A percentile compares a stretch with the other conserved stretches of the same genome.
Evolutionary conservation across 768 basidiomycete genomes (phyloP).

Genomic region (Russula brevipes): DNA sequence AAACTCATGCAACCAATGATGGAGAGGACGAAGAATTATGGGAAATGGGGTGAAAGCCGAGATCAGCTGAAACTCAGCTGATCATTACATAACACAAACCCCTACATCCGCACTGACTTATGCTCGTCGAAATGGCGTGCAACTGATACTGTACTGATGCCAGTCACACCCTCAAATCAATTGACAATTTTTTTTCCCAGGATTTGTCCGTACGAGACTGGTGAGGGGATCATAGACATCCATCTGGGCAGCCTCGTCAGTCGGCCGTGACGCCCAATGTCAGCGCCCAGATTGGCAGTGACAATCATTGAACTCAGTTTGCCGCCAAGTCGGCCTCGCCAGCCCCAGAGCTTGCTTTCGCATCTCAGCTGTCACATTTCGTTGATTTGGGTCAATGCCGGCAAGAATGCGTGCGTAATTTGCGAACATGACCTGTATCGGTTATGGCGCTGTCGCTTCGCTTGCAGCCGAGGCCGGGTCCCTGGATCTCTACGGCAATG

Average conservation of each 20-base stretch:
- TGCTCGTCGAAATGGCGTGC: not conserved
- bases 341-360: conserved; percentile 2
- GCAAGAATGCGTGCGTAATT: conserved; percentile 10
- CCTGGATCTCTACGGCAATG: conserved; percentile 1
- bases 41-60: not conserved
- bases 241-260: not conserved
- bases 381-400: conserved; percentile 11
- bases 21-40: not conserved
- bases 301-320: conserved; percentile 25
- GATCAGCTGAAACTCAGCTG: not conserved
- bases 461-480: conserved; percentile 12
- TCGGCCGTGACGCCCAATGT: conserved; percentile 11
- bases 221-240: not conserved
- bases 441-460: conserved; percentile 1
- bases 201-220: not conserved
- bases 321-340: conserved; percentile 15
- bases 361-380: conserved; percentile 17
- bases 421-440: conserved; percentile 10
- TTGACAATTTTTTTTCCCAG: not conserved
- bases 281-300: conserved; percentile 21
- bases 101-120: conserved; percentile 12
- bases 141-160: not conserved
- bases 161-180: not conserved
- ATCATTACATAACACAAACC: conserved; percentile 6
- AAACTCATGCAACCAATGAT: conserved; percentile 4